Evolutionary conservation across 1,284 basidiomycete genomes (phyloP).

Genomic region (Abortiporus biennis): DNA sequence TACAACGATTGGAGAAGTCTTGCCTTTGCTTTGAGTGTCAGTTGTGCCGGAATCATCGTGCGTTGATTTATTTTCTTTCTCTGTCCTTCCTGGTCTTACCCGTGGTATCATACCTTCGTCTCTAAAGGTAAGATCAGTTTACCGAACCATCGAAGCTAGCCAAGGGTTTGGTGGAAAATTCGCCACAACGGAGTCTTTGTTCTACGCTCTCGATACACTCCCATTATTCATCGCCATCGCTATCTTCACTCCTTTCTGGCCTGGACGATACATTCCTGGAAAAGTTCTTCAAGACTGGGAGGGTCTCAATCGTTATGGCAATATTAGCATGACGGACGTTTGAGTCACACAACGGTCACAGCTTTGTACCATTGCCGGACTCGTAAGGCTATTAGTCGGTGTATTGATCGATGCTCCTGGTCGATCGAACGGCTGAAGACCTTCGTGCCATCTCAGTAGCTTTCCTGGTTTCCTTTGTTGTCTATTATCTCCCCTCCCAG

Average conservation of each 20-base stretch:
- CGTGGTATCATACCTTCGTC: no score
- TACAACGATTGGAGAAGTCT: slow-evolving; percentile 54
- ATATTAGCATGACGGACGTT: no score
- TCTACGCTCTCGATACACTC: slow-evolving; percentile 64
- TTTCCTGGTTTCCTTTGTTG: no score
- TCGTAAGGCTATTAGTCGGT: no score
- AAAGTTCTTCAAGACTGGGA: no score
- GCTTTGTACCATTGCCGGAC: no score
- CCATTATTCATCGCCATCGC: slow-evolving; percentile 56
- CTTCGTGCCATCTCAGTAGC: no score
- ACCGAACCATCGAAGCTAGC: slow-evolving; percentile 62
- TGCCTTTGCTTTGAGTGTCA: slow-evolving; percentile 45
- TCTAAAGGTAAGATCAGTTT: slow-evolving; percentile 56
- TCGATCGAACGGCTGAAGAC: no score
- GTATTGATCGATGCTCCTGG: no score
- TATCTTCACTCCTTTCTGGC: slow-evolving; percentile 55
- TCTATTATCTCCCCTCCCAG: no score
- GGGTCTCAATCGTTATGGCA: no score
- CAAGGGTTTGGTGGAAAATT: slow-evolving; percentile 59
- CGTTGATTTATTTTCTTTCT: slow-evolving; percentile 12
- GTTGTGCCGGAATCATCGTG: slow-evolving; percentile 61
- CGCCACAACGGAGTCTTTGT: slow-evolving; percentile 45
- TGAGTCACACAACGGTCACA: no score
- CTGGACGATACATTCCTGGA: slow-evolving; percentile 47
- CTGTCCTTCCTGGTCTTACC: not conserved